These are phyloP conservation scores for Calonectria ilicicola DNA, from an alignment of 2,329 filamentous ascomycete species.

Conservation along the genomic window DNA sequence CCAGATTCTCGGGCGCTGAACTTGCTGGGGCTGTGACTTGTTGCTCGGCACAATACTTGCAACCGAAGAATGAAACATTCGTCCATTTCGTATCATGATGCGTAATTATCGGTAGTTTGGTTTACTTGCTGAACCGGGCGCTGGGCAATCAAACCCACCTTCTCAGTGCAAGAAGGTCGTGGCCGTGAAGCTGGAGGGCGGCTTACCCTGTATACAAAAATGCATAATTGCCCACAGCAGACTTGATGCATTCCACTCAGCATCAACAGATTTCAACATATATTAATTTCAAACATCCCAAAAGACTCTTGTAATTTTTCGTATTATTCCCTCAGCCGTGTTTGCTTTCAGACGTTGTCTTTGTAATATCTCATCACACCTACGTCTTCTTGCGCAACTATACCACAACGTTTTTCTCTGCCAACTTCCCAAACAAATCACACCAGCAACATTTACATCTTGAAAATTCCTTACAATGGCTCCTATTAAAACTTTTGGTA, in stretches of 20 bases:
- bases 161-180: neutral
- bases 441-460: neutral
- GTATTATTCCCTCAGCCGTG: too few relatives aligned
- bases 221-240: neutral
- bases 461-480: slow-evolving; percentile 49
- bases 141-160: neutral
- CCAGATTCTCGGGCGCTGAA: neutral
- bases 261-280: neutral
- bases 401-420: too few relatives aligned
- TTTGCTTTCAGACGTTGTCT: too few relatives aligned
- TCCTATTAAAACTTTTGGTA: slow-evolving; percentile 55
- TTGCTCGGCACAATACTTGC: neutral
- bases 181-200: neutral
- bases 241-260: neutral
- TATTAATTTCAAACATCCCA: neutral
- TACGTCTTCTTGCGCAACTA: too few relatives aligned
- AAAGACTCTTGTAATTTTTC: too few relatives aligned
- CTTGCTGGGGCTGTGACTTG: neutral
- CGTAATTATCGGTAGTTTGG: neutral
- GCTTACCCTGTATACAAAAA: neutral
- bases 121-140: neutral
- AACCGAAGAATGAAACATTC: neutral
- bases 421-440: too few relatives aligned
- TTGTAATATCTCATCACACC: too few relatives aligned
- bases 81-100: neutral